Evolutionary conservation across 257 asterid species (phyloP).

Genomic region (Solanum stenotomum): DNA sequence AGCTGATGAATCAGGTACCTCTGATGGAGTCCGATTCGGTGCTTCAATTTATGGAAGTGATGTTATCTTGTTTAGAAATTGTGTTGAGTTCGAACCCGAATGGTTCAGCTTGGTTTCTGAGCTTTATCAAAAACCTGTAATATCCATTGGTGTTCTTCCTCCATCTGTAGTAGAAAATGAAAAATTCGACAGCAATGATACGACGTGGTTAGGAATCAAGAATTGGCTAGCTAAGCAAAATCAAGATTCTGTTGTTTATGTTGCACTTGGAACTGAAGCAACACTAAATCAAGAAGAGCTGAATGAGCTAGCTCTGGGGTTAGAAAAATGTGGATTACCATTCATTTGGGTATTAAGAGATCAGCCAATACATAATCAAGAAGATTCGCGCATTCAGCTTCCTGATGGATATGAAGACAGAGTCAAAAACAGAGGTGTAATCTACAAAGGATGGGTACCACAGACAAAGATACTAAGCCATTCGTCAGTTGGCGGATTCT

Average conservation of each 20-base stretch:
- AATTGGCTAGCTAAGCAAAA: constrained; percentile 43
- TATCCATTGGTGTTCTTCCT: constrained; percentile 57
- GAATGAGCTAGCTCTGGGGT: constrained; percentile 56
- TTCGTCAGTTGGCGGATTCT: constrained; percentile 43
- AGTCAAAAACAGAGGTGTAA: constrained; percentile 22
- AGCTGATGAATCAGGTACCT: constrained; percentile 49
- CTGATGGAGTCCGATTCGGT: constrained; percentile 51
- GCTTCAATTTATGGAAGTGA: constrained; percentile 47
- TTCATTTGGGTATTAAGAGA: constrained; percentile 70
- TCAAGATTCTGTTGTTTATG: constrained; percentile 42
- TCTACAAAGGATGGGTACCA: constrained; percentile 60
- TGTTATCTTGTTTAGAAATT: constrained; percentile 49
- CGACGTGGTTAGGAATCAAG: constrained; percentile 37
- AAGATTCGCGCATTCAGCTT: constrained; percentile 30
- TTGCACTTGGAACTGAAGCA: constrained; percentile 84
- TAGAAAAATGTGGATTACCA: constrained; percentile 52
- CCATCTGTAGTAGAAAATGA: constrained; percentile 19
- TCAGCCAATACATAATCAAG: constrained; percentile 17
- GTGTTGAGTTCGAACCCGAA: constrained; percentile 61
- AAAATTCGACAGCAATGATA: background rate
- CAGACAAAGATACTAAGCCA: constrained; percentile 63
- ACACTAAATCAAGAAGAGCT: constrained; percentile 29
- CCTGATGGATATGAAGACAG: constrained; percentile 44
- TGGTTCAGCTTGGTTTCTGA: constrained; percentile 46
- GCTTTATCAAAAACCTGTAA: constrained; percentile 50